A percentile compares a stretch with the other conserved stretches of the same genome.
These are phyloP conservation scores for Thecaphora thlaspeos DNA, from an alignment of 1,284 basidiomycete genomes.

Conservation along the genomic window DNA sequence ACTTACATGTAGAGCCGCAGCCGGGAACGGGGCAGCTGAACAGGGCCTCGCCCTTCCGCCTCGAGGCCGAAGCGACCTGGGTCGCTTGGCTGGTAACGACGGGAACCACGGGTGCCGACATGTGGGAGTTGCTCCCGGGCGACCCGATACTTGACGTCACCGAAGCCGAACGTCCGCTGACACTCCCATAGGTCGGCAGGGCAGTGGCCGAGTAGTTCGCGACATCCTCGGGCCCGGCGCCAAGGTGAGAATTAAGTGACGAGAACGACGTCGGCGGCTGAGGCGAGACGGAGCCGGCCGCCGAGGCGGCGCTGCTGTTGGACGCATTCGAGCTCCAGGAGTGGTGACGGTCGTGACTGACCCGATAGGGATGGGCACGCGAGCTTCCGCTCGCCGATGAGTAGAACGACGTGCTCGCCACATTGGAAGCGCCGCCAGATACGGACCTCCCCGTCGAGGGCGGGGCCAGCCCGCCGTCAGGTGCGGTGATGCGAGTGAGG, in stretches of 20 bases:
- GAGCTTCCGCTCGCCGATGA: slow-evolving; percentile 10
- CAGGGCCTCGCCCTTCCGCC: slow-evolving; percentile 82
- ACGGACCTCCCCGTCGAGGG: slow-evolving; percentile 26
- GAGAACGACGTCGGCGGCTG: slow-evolving; percentile 1
- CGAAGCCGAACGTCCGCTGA: slow-evolving; percentile 14
- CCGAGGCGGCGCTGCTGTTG: slow-evolving; percentile 27
- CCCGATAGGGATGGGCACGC: slow-evolving; percentile 31
- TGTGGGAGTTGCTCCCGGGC: slow-evolving; percentile 13
- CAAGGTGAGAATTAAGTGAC: neutral
- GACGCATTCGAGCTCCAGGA: slow-evolving; percentile 38
- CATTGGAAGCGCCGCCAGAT: slow-evolving; percentile 6
- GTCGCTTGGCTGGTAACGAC: slow-evolving; percentile 87
- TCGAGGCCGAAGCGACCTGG: slow-evolving; percentile 82
- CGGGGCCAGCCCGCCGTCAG: slow-evolving; percentile 45
- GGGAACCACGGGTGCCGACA: slow-evolving; percentile 23
- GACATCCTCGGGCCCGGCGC: slow-evolving; percentile 13
- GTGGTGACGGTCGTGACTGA: slow-evolving; percentile 33
- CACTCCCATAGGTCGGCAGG: slow-evolving; percentile 16
- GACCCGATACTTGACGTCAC: slow-evolving; percentile 19
- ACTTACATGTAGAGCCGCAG: slow-evolving; percentile 85
- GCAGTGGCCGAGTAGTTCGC: slow-evolving; percentile 27
- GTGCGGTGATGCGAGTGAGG: slow-evolving; percentile 40
- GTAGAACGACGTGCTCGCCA: slow-evolving; percentile 13
- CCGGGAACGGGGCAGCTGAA: slow-evolving; percentile 92
- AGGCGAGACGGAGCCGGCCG: neutral